Evolutionary conservation across 768 basidiomycete species (phyloP).

Genomic region (Amyloporia xantha): DNA sequence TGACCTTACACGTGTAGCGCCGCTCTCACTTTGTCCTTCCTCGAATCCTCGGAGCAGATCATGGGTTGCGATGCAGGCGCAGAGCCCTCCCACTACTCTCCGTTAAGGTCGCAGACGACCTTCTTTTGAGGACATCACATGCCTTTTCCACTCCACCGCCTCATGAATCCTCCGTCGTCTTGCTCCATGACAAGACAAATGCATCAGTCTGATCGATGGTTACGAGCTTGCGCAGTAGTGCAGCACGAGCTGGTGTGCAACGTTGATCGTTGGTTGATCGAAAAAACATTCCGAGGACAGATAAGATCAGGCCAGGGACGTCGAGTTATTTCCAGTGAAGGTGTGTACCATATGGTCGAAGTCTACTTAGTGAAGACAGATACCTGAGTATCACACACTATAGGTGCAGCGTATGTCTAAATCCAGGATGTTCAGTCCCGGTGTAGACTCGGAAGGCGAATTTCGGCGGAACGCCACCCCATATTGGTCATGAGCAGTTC

Average conservation of each 20-base stretch:
- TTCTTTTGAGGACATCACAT: background rate
- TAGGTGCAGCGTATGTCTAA: too few species aligned
- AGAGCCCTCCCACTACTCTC: background rate
- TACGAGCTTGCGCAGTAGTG: background rate
- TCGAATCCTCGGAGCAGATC: background rate
- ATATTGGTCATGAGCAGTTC: background rate
- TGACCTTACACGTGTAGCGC: background rate
- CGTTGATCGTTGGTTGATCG: too few species aligned
- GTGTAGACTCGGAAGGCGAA: too few species aligned
- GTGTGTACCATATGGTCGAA: too few species aligned
- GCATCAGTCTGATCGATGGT: background rate
- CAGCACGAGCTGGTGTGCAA: background rate
- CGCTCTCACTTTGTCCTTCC: background rate
- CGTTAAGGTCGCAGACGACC: background rate
- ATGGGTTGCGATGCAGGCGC: conserved; percentile 1
- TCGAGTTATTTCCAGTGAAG: too few species aligned
- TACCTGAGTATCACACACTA: too few species aligned
- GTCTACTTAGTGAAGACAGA: too few species aligned
- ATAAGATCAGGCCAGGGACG: background rate
- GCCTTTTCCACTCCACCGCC: background rate
- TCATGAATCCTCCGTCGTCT: background rate
- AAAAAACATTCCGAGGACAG: background rate
- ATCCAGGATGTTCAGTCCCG: too few species aligned
- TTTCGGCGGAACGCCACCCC: background rate
- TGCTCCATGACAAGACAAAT: background rate